A percentile compares a stretch with the other conserved stretches of the same genome.
These are phyloP conservation scores for Backusella sp. DNA, from an alignment of 192 early-diverging fungal genomes.

Conservation along the genomic window DNA sequence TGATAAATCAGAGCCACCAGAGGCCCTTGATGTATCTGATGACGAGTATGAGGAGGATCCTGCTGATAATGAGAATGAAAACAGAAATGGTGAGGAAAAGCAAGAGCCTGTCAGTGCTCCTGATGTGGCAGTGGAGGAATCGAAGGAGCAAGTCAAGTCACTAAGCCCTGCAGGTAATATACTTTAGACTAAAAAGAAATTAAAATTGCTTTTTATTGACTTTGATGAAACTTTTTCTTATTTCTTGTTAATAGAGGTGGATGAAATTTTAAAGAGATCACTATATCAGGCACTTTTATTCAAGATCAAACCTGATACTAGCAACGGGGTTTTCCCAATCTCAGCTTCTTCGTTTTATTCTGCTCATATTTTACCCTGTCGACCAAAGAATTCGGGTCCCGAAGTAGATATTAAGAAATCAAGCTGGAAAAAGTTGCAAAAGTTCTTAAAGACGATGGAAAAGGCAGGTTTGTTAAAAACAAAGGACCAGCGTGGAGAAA, in stretches of 20 bases:
- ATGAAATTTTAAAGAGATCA: constrained; percentile 65
- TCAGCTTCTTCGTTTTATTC: constrained; percentile 74
- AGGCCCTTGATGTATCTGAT: constrained; percentile 28
- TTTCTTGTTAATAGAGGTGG: constrained; percentile 56
- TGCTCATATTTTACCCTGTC: constrained; percentile 68
- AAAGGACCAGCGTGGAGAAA: constrained; percentile 76
- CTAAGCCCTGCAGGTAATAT: constrained; percentile 8
- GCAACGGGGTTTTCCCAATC: constrained; percentile 68
- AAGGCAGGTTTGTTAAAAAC: constrained; percentile 80
- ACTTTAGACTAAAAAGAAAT: not conserved
- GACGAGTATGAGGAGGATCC: constrained; percentile 28
- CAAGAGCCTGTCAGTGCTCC: not conserved
- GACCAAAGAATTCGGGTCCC: constrained; percentile 47
- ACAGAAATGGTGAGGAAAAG: not conserved
- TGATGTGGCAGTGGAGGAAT: not conserved
- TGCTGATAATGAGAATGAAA: constrained; percentile 22
- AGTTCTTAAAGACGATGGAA: constrained; percentile 87
- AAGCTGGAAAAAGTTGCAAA: constrained; percentile 82
- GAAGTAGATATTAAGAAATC: constrained; percentile 84
- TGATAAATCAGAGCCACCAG: constrained; percentile 59
- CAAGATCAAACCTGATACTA: constrained; percentile 54
- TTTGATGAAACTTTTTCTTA: not conserved
- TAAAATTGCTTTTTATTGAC: not conserved
- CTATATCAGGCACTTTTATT: constrained; percentile 71
- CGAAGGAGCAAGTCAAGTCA: not conserved